phyloP scores from a whole-genome alignment of 2,329 filamentous ascomycete genomes.

The Lasiodiplodia sp. region DNA sequence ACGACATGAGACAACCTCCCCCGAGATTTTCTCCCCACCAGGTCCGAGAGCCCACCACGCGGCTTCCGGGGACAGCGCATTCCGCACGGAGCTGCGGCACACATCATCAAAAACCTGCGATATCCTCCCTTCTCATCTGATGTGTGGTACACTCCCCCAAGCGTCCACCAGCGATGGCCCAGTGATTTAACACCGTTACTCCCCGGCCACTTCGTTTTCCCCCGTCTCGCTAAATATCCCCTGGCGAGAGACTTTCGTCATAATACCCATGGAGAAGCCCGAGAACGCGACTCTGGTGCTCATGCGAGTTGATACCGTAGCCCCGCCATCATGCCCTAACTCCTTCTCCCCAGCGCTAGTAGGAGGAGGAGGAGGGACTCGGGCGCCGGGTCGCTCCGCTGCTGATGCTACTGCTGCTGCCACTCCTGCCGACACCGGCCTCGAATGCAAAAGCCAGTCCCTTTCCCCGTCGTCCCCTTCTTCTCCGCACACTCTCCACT shows the following conservation, averaged over 20 bases:
- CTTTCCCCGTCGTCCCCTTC: not conserved
- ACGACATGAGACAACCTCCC: slow-evolving; percentile 24
- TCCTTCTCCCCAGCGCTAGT: not conserved
- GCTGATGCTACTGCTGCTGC: not conserved
- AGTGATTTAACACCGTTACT: slow-evolving; percentile 2
- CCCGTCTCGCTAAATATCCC: slow-evolving; percentile 1
- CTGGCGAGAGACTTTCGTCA: slow-evolving; percentile 14
- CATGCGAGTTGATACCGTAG: slow-evolving; percentile 14
- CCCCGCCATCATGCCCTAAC: not conserved
- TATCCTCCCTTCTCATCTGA: slow-evolving; percentile 6
- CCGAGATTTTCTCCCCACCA: slow-evolving; percentile 23
- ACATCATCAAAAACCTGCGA: slow-evolving; percentile 4
- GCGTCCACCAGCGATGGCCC: slow-evolving; percentile 2
- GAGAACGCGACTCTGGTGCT: slow-evolving; percentile 20
- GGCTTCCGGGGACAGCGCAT: not conserved
- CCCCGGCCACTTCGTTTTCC: not conserved
- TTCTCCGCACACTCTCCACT: not conserved
- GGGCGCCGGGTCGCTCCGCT: not conserved
- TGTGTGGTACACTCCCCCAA: not conserved
- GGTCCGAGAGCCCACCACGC: not conserved
- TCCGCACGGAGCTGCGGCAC: not conserved
- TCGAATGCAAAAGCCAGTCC: not conserved
- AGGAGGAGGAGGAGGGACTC: not conserved
- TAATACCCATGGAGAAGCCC: slow-evolving; percentile 20
- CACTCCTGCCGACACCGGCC: not conserved